Evolutionary conservation across 1,284 basidiomycete genomes (phyloP), one percentile per base, ranked within the genome.

Genomic region (Gymnopus androsaceus): DNA sequence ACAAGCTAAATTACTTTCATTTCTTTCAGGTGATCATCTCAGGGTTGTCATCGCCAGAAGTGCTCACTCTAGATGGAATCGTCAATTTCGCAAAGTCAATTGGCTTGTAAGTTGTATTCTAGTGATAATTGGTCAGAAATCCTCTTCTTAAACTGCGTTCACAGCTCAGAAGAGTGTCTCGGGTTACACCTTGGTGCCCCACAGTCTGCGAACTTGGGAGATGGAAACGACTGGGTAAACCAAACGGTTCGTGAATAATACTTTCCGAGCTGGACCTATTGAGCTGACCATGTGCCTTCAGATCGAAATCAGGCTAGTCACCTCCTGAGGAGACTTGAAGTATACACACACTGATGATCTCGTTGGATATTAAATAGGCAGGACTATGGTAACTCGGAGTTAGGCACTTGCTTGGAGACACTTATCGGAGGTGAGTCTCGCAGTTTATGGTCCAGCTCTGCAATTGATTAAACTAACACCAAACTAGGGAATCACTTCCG

Each of bases 361-460:
- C n/a, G n/a, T n/a, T n/a, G n/a, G n/a, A n/a, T n/a, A n/a, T n/a
- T 44, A 41, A 38, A 44, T 8, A 27, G 51, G 11, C 54, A 57
- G 15, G 49, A 57, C 34, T 57, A 52, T 23, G 55, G 55, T 21
- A 51, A 57, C 23, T 40, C 50, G 23, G 50, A 52, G 1, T 27
- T 70, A 2, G 80, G 79, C 15, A 80, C 77, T 3, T 82, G 82
- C 58, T 57, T 76, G 15, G 81, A 81, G 66, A 75, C 66, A 49
- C 25, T 28, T 17, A 50, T 77, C 17, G 81, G 82, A 1, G 82
- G 81, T 0, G 78, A 82, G n/a, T n/a, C n/a, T n/a, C n/a, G n/a
- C 59, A 80, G 81, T 66, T 76, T 82, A 63, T 67, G 80, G 76
- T 76, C 48, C 17, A 23, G 58, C 9, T 6, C 6, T 41, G 15